Evolutionary conservation across 2,329 filamentous ascomycete genomes (phyloP), one percentile per base, ranked within the genome.

Genomic region (Aspergillus eucalypticola): DNA sequence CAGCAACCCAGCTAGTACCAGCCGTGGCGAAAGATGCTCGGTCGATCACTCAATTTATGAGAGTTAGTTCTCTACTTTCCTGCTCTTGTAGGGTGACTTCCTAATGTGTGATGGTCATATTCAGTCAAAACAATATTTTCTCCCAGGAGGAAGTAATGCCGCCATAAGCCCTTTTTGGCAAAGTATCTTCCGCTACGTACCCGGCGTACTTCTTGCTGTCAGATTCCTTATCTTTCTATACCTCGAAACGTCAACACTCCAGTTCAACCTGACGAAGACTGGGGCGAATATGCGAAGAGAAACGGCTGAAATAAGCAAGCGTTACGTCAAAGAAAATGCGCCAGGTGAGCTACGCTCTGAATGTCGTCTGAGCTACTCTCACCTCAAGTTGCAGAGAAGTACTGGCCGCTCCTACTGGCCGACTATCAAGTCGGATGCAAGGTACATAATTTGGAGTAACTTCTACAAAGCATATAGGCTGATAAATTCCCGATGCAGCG

Each of bases 371-470:
- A 15, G n/a, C 3, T 11, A 8, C 8, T 11, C 27, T 56, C 10
- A 44, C 21, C 17, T n/a, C 8, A 5, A 19, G 5, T 11, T 5
- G 48, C 17, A 62, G 64, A 60, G 38, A 38, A 65, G 44, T 67
- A 66, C 29, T 67, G 66, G 66, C 25, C 60, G 1, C 46, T 67
- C 1, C 25, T 67, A 1, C 50, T 62, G 11, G 11, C 64, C 60
- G 8, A 54, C 35, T 5, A 59, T 57, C 25, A 67, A 8, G 54
- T 64, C 29, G 66, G 66, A 41, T 67, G 66, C 58, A 66, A 65
- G 59, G 66, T 67, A 60, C 32, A 32, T 11, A 17, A 17, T 7
- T 10, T 15, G 6, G n/a, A 8, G 2, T 15, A n/a, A 5, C 7
- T 7, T 8, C 10, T 39, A 49, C 5, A 17, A 8, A 5, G 8